Conservation (phyloP, 495 filamentous ascomycete species). For the Friedmanniomyces endolithicus region DNA sequence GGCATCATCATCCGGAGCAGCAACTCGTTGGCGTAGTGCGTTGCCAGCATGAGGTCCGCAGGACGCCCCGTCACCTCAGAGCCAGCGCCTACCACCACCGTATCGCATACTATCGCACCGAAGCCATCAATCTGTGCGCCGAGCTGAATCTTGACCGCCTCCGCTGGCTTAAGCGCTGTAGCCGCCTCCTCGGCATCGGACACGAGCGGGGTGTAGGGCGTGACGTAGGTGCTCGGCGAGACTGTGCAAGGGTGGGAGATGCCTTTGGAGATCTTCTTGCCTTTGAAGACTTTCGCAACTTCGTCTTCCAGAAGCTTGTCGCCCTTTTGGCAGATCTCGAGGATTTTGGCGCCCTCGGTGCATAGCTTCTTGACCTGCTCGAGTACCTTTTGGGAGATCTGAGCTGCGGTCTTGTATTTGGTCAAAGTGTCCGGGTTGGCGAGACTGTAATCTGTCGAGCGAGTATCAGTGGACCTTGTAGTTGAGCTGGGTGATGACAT, state of each 20-base stretch:
- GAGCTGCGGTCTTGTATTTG: slow-evolving; percentile 94
- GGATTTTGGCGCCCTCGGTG: slow-evolving; percentile 75
- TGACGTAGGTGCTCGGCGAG: slow-evolving; percentile 87
- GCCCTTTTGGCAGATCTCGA: slow-evolving; percentile 85
- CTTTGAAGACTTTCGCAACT: slow-evolving; percentile 89
- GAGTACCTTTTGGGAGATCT: slow-evolving; percentile 89
- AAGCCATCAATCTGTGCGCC: slow-evolving; percentile 98
- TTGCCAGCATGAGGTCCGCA: slow-evolving; percentile 81
- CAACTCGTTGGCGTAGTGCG: slow-evolving; percentile 90
- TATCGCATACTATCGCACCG: slow-evolving; percentile 91
- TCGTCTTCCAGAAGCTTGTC: slow-evolving; percentile 92
- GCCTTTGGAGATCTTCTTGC: slow-evolving; percentile 91
- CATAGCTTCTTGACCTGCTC: slow-evolving; percentile 62
- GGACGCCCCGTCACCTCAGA: slow-evolving; percentile 53
- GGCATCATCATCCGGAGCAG: slow-evolving; percentile 83
- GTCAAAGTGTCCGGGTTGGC: slow-evolving; percentile 95
- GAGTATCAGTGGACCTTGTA: too few relatives aligned
- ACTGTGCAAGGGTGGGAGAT: slow-evolving; percentile 90
- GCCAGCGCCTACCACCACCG: slow-evolving; percentile 55
- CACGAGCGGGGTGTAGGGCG: slow-evolving; percentile 84
- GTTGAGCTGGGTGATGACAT: neutral
- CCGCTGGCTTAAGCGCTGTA: slow-evolving; percentile 62
- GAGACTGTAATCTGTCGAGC: slow-evolving; percentile 70
- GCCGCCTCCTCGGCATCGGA: slow-evolving; percentile 76
- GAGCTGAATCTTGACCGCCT: slow-evolving; percentile 89